These are phyloP conservation scores for Eucalyptus sp. DNA, from an alignment of 345 rosid genomes.

Conservation along the genomic window DNA sequence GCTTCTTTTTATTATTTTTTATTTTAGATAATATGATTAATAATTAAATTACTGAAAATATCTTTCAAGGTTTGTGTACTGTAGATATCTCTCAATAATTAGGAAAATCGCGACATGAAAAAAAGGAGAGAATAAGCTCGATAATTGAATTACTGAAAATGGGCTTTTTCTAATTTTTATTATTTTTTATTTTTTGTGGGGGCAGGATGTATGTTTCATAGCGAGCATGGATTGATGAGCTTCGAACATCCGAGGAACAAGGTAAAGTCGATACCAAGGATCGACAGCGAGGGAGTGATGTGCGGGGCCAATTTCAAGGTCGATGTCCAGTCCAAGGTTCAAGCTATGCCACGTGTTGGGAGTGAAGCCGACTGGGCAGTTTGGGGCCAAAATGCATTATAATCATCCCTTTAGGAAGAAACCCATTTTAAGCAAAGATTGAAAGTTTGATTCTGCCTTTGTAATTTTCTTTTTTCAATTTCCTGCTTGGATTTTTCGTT, in stretches of 20 bases:
- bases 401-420: not conserved
- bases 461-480: not conserved
- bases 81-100: no score
- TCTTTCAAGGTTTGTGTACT: no score
- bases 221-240: constrained; percentile 47
- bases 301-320: constrained; percentile 70
- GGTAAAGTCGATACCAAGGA: constrained; percentile 59
- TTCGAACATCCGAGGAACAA: constrained; percentile 45
- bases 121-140: no score
- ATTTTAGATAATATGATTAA: no score
- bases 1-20: no score
- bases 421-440: not conserved
- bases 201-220: constrained; percentile 60
- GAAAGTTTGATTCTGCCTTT: not conserved
- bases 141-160: not conserved
- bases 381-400: not conserved
- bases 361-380: constrained; percentile 75
- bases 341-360: constrained; percentile 51
- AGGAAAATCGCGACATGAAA: no score
- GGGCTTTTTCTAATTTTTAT: not conserved
- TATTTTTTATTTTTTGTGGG: not conserved
- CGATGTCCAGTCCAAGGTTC: constrained; percentile 31
- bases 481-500: not conserved
- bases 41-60: no score
- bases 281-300: constrained; percentile 63